Evolutionary conservation across 805 yeast genomes (phyloP), one percentile per base, ranked within the genome.

Genomic region (Sugiyamaella americana): DNA sequence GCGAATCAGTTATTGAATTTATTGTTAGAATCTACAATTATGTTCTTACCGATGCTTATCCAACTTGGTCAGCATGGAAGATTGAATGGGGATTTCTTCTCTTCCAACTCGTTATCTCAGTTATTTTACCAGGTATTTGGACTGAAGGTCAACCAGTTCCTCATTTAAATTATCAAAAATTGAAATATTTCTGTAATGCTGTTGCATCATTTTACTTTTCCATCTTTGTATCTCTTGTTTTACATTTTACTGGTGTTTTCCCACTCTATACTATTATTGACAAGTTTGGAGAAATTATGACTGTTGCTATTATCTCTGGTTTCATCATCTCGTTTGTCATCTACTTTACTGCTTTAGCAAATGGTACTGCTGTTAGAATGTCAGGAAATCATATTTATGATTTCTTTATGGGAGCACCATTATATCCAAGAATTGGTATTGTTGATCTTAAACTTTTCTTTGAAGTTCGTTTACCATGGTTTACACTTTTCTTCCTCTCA

Each of bases 381-480:
- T 82, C 97, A 5, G 97, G 98, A 19, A 87, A 84, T 66, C 83
- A 77, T 59, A 66, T 93, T 55, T 91, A 88, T 62, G 98, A 93
- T 66, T 73, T 87, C 60, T 93, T 93, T 71, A 82, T 93, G 94
- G 98, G 98, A 41, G 96, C 96, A 13, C 95, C 97, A 37, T 77
- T 93, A 64, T 93, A 93, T 67, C 98, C 98, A 53, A 77, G 98
- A 64, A 73, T 91, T 62, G 98, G 97, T 37, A 82, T 82, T 57
- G 75, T 91, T 58, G 98, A 93, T 68, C 72, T 87, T 65, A 93
- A 93, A 74, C 87, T 93, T 95, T 93, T 93, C 67, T 91, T 88
- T 64, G 98, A 93, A 68, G 97, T 93, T 38, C 80, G 98, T 64
- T 73, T 93, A 50, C 98, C 98, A 13, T 93, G 98, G 98, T 93